Conservation (phyloP, 495 filamentous ascomycete species). For the Tuber microsphaerosporum region DNA sequence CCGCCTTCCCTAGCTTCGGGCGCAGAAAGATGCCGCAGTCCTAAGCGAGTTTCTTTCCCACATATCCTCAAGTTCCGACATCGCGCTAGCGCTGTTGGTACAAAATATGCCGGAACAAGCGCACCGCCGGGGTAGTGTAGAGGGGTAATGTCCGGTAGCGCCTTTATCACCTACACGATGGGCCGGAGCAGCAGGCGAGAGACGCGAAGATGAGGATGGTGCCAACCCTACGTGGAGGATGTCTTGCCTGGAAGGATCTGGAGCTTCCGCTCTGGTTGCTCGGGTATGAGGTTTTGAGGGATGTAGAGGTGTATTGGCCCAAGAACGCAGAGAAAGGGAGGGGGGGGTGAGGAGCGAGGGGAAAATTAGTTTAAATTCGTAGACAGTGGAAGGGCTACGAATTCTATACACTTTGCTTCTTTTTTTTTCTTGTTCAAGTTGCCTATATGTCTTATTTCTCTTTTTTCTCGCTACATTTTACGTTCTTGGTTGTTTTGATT, state of each 20-base stretch:
- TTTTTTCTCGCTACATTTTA: background rate
- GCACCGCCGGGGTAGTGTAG: conserved; percentile 50
- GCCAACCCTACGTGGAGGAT: conserved; percentile 44
- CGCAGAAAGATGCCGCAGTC: conserved; percentile 53
- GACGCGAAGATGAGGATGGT: too few species aligned
- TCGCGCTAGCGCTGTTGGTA: conserved; percentile 5
- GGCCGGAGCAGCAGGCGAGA: too few species aligned
- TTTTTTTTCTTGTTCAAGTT: background rate
- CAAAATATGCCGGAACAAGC: conserved; percentile 50
- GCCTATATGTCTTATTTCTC: background rate
- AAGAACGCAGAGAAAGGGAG: background rate
- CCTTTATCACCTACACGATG: conserved; percentile 46
- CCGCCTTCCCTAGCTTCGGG: conserved; percentile 53
- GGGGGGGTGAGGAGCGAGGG: background rate
- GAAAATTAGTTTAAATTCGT: background rate
- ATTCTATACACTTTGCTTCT: background rate
- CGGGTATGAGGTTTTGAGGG: conserved; percentile 49
- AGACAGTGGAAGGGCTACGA: too few species aligned
- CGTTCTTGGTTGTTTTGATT: background rate
- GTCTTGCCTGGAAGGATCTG: conserved; percentile 50
- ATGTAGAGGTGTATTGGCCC: conserved; percentile 27
- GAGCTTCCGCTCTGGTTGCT: conserved; percentile 47
- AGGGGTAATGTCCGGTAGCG: conserved; percentile 50
- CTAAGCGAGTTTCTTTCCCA: conserved; percentile 47
- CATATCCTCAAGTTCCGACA: conserved; percentile 44